phyloP scores from a whole-genome alignment of 305 asterid genomes.

The Nicotiana rustica region DNA sequence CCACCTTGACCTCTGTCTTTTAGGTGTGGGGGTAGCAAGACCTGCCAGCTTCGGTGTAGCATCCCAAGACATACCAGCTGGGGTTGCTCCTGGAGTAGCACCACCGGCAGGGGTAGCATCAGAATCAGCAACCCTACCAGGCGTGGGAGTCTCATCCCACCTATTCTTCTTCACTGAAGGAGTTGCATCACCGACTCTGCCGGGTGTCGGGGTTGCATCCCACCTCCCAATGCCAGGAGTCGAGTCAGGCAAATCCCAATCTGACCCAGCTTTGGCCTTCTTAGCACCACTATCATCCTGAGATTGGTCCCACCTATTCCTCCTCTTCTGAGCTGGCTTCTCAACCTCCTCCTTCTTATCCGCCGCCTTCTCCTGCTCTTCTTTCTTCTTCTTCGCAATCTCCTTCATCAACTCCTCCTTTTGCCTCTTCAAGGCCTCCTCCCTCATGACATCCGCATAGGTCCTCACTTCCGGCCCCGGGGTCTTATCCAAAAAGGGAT shows the following conservation, averaged over 20 bases:
- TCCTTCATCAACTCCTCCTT: constrained; percentile 84
- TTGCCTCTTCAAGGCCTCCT: constrained; percentile 76
- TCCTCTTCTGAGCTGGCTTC: constrained; percentile 76
- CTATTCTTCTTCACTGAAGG: constrained; percentile 81
- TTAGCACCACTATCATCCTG: constrained; percentile 73
- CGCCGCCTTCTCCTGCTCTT: constrained; percentile 68
- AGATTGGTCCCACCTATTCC: constrained; percentile 95
- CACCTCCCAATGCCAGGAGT: constrained; percentile 95
- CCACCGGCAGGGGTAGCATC: constrained; percentile 98
- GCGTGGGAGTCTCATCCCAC: constrained; percentile 99
- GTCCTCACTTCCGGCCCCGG: constrained; percentile 91
- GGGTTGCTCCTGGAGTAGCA: constrained; percentile 90
- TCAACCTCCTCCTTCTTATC: constrained; percentile 53
- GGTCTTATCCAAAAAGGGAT: constrained; percentile 91
- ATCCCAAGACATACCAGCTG: constrained; percentile 99
- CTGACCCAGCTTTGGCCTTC: constrained; percentile 76
- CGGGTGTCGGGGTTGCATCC: constrained; percentile 98
- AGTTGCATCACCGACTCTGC: constrained; percentile 91
- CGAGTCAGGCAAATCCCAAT: constrained; percentile 93
- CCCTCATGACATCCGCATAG: constrained; percentile 88
- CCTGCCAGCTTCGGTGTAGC: constrained; percentile 90
- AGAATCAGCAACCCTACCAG: constrained; percentile 85
- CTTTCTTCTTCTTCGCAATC: constrained; percentile 84
- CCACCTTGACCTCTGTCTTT: constrained; percentile 98
- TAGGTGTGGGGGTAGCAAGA: constrained; percentile 91